Conservation (phyloP, 2,329 filamentous ascomycete genomes). For the Leptographium wingfieldii region DNA sequence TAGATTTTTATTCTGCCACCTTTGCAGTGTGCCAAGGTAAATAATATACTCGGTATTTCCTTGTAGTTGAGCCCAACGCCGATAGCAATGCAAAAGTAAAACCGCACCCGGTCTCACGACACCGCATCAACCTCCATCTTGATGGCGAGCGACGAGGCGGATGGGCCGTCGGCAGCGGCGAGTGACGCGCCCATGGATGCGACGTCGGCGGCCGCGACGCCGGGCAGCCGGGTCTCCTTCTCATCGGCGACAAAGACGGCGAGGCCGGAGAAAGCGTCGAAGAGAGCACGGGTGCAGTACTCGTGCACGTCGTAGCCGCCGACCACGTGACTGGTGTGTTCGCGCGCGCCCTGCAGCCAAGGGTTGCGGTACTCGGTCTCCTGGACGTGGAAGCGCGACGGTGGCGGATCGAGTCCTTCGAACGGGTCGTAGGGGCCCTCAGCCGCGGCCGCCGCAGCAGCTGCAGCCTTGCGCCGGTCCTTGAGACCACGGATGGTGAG, state of each 20-base stretch:
- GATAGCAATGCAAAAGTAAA: neutral
- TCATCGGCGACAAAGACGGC: slow-evolving; percentile 82
- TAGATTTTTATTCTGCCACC: too few species aligned
- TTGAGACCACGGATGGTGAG: slow-evolving; percentile 72
- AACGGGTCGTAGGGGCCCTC: slow-evolving; percentile 82
- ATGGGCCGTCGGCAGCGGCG: slow-evolving; percentile 15
- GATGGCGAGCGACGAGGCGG: slow-evolving; percentile 9
- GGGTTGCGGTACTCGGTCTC: slow-evolving; percentile 57
- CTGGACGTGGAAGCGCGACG: slow-evolving; percentile 57
- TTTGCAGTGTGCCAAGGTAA: too few species aligned
- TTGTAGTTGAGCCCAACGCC: too few species aligned
- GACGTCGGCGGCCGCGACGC: slow-evolving; percentile 20
- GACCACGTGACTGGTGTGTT: slow-evolving; percentile 53
- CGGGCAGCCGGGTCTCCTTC: slow-evolving; percentile 25
- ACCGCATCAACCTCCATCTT: slow-evolving; percentile 39
- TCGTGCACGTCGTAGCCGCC: slow-evolving; percentile 77
- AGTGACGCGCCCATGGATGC: slow-evolving; percentile 20
- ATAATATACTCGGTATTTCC: too few species aligned
- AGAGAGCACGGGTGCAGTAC: slow-evolving; percentile 68
- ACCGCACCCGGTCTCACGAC: slow-evolving; percentile 18
- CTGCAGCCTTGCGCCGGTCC: slow-evolving; percentile 32
- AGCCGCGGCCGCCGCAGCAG: slow-evolving; percentile 39
- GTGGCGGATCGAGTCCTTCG: slow-evolving; percentile 56
- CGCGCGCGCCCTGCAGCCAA: slow-evolving; percentile 55
- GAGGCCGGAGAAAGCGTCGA: slow-evolving; percentile 81